Base-by-base conservation (phyloP, 2,329 filamentous ascomycete species). In the Claviceps pusilla region DNA sequence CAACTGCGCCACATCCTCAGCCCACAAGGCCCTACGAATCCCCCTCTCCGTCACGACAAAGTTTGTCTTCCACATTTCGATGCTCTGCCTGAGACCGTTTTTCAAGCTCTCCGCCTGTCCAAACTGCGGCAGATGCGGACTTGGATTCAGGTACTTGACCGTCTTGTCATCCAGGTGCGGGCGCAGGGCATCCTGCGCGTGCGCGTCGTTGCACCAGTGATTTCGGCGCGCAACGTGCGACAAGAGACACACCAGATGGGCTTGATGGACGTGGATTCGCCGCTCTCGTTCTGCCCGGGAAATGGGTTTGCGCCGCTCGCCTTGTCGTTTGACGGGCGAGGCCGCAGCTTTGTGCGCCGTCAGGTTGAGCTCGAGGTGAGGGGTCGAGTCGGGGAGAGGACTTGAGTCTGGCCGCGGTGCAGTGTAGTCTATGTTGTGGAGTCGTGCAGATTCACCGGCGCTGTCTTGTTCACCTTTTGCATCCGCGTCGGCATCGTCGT, bases 241-340 rank as follows among this genome's bases (percentile, higher is more conserved):
- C 16, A 98, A 69, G 2, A 98, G 75, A 65, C 88, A 95, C 14
- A 96, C 71, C 0, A 97, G 59, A 69, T 98, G 90, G 57, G 83
- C 74, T 68, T 91, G 95, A 68, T 98, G 93, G n/a, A 89, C 76
- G 52, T 88, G 78, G 35, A 93, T 66, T 24, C 90, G 80, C 14
- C 66, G 70, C 47, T 69, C 68, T 57, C 72, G 77, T 60, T 83
- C 79, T 24, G 73, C 73, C 57, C 72, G 77, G 29, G 68, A 78
- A 3, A 81, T 68, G 2, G 76, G 73, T 61, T 76, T 82, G 51
- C 75, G 73, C 49, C 75, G 70, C 29, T 75, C 71, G 0, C 57
- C 62, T 1, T 57, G 57, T 43, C 63, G 64, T 50, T 67, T 69
- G 47, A 58, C 45, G 50, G 64, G 54, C 28, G 65, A 60, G 46